Evolutionary conservation across 441 rosid species (phyloP).

Genomic region (Pelargonium myrrhifolium): DNA sequence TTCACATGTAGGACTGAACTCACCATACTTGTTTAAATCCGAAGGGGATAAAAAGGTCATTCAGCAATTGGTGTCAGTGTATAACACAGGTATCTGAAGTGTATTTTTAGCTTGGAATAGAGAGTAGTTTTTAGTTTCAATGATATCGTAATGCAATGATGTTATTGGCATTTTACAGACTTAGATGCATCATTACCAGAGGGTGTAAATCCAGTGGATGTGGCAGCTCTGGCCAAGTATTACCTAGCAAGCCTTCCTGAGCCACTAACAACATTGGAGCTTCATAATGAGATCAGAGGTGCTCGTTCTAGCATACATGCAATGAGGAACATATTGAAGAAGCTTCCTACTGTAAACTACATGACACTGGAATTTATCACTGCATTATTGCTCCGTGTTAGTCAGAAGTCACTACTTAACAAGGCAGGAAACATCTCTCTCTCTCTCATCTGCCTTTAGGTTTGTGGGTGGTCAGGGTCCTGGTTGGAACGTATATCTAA

Average conservation of each 20-base stretch:
- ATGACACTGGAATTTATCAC: constrained; percentile 82
- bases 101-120: constrained; percentile 2
- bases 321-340: constrained; percentile 61
- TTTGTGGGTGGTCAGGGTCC: background rate
- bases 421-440: constrained; percentile 36
- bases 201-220: constrained; percentile 59
- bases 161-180: constrained; percentile 36
- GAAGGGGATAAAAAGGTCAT: constrained; percentile 71
- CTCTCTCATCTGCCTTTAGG: background rate
- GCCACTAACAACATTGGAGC: constrained; percentile 78
- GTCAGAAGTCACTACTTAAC: constrained; percentile 79
- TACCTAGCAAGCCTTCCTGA: constrained; percentile 90
- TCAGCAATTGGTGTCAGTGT: constrained; percentile 62
- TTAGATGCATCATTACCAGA: constrained; percentile 59
- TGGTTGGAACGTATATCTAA: too few species aligned
- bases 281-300: constrained; percentile 60
- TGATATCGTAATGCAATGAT: constrained; percentile 13
- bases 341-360: constrained; percentile 73
- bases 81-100: constrained; percentile 55
- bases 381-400: constrained; percentile 67
- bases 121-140: background rate
- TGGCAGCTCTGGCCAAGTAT: constrained; percentile 65
- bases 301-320: constrained; percentile 55
- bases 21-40: constrained; percentile 57
- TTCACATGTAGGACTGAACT: constrained; percentile 46